Conservation (phyloP, 169 alveolate species). For the Plasmodium coatneyi region DNA sequence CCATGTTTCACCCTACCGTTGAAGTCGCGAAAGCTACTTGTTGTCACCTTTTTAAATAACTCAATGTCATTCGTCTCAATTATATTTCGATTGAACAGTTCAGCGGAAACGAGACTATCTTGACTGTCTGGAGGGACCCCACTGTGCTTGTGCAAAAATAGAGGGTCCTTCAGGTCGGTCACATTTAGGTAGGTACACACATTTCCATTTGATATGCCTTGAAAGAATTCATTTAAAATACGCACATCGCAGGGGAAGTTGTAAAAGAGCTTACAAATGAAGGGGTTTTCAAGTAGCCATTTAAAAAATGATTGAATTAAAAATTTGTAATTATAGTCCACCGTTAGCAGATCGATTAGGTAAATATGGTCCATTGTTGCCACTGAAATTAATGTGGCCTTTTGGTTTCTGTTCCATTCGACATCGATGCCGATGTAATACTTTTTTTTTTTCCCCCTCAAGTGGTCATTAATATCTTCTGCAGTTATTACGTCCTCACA, state of each 20-base stretch:
- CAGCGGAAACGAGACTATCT: neutral
- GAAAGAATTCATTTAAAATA: constrained; percentile 27
- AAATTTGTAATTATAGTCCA: constrained; percentile 39
- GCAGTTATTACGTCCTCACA: neutral
- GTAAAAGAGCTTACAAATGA: constrained; percentile 58
- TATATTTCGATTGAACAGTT: constrained; percentile 34
- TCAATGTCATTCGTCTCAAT: constrained; percentile 28
- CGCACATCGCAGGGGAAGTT: constrained; percentile 54
- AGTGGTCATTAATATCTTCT: constrained; percentile 43
- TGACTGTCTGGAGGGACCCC: neutral
- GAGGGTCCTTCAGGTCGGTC: constrained; percentile 46
- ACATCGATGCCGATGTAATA: constrained; percentile 66
- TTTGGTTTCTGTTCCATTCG: constrained; percentile 75
- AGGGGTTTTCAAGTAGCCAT: constrained; percentile 76
- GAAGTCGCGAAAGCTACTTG: constrained; percentile 3
- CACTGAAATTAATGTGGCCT: constrained; percentile 61
- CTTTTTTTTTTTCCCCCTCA: constrained; percentile 17
- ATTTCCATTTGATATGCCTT: constrained; percentile 14
- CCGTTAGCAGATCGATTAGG: constrained; percentile 41
- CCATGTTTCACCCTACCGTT: constrained; percentile 23
- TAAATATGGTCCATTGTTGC: constrained; percentile 57
- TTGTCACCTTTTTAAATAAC: constrained; percentile 46
- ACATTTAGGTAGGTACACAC: constrained; percentile 10
- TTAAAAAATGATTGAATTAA: constrained; percentile 36
- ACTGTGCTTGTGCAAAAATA: neutral